Evolutionary conservation across 345 rosid species (phyloP), one percentile per base, ranked within the genome.

Genomic region (Mercurialis annua): DNA sequence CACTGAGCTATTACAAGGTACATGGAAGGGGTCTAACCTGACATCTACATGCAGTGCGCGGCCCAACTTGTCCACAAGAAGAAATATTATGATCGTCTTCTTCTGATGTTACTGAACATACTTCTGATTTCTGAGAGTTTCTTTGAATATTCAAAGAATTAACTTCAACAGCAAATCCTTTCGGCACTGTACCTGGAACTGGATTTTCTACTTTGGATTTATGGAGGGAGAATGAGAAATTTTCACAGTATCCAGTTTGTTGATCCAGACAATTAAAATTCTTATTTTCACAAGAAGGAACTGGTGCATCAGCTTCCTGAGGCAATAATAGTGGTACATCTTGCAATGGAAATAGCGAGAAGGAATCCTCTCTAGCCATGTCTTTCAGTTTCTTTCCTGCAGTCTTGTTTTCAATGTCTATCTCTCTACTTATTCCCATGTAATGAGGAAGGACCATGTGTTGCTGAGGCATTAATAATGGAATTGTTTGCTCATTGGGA

Each of bases 361-460:
- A 80, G 0, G 84, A 78, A 71, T 83, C 78, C 47, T 73, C 80
- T 78, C 80, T 71, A 66, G 42, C 29, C 57, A 78, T 64, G 58
- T 68, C 76, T 57, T 75, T 79, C 30, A 65, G 70, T 31, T 78
- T 71, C 3, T 80, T 73, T 62, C 83, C 71, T n/a, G 73, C 64
- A 33, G 75, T 79, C 69, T 80, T 80, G 46, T 31, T 30, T 31
- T 74, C 71, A 44, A 86, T 86, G 69, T 84, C 76, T 3, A 89
- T 78, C 74, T 86, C 88, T 61, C 70, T 73, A 75, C 87, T 86
- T 75, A 73, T 80, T 76, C 94, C 88, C 87, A 89, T 80, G 77
- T 93, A 93, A 82, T 86, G 98, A 76, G 98, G 98, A 23, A 93
- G 79, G 73, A 93, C 98, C 98, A 89, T 93, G 73, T 87, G 92